Base-by-base conservation (phyloP, 2,329 filamentous ascomycete genomes). In the Cytospora piceae region DNA sequence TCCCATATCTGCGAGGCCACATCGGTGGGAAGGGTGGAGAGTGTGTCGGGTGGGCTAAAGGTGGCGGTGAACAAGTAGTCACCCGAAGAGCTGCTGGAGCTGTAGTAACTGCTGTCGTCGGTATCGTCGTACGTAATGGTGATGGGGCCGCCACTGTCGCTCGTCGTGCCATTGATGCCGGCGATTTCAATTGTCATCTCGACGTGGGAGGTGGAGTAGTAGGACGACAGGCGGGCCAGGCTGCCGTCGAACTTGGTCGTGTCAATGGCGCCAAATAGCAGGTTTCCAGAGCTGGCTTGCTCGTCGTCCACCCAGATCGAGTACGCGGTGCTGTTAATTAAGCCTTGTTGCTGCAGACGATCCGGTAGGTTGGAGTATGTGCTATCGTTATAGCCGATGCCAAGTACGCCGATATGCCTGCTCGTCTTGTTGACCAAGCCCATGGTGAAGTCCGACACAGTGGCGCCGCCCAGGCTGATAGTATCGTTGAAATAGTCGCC, bases 241-340 rank as follows among this genome's bases (percentile, higher is more conserved):
- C 32, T 61, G 8, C 67, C 67, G n/a, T 63, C 57, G 27, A 70
- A 74, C 24, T 71, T 70, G 17, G 73, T 70, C 57, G 64, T 68
- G 68, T 76, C 74, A 66, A 76, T 60, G 54, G 74, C 74, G 24
- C 74, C 74, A 22, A 76, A 72, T 27, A 76, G 69, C n/a, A 76
- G 58, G 24, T 69, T 70, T 12, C 74, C 74, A 1, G 74, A 72
- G 9, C 56, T 60, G 11, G 69, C 74, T 9, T 71, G 60, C 20
- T 69, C 64, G 52, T 72, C 67, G 64, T 76, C 71, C 17, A 76
- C 69, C 74, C 74, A 76, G 65, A 76, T 72, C 66, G 74, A 75
- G 67, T 74, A 76, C 20, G 73, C 72, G 17, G 69, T 70, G 20
- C 69, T 72, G 52, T 70, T 69, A 65, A 74, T 73, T 37, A 72